Base-by-base conservation (phyloP, 176 grass and related monocot species). In the Ampelocalamus luodianensis region DNA sequence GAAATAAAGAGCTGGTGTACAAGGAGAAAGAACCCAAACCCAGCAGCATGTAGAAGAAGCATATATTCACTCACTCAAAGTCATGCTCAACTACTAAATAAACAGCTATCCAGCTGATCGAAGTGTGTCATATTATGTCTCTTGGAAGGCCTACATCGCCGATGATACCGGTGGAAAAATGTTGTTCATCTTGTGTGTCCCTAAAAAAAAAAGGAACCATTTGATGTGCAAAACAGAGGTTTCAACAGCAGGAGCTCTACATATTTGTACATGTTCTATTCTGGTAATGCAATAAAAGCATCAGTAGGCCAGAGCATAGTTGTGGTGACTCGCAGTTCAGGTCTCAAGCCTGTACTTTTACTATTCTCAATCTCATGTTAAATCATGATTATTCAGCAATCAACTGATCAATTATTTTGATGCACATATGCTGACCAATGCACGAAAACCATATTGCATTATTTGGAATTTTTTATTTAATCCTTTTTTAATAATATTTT, bases 1-100 rank as follows among this genome's bases (percentile, higher is more conserved):
- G 49, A 85, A 81, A 81, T 75, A 83, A 85, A 63, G 87, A 92
- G 26, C 78, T 95, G 32, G 46, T 95, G 22, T 83, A 80, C 72
- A 85, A 75, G 49, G 89, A 60, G 3, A 72, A 85, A 68, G 24
- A 76, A 16, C 72, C 83, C 77, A 76, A 89, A 64, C 50, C 24
- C 7, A 75, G 76, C 83, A 49, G 46, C 88, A 82, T 90, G 88
- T 82, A 90, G 54, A 63, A 76, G 4, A 50, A 64, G 18, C 16
- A 0, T 24, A 17, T 15, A 34, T 14, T 20, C 54, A 26, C 32
- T 39, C 22, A 49, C 13, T 53, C 22, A 29, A 10, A 26, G 26
- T 10, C 43, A n/a, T 15, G 56, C 5, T 46, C n/a, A 32, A 2
- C 43, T 77, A 23, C 42, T 17, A 40, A 89, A 50, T 89, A 89